These are phyloP conservation scores for Neonectria coccinea DNA, from an alignment of 2,329 filamentous ascomycete genomes.

Conservation along the genomic window DNA sequence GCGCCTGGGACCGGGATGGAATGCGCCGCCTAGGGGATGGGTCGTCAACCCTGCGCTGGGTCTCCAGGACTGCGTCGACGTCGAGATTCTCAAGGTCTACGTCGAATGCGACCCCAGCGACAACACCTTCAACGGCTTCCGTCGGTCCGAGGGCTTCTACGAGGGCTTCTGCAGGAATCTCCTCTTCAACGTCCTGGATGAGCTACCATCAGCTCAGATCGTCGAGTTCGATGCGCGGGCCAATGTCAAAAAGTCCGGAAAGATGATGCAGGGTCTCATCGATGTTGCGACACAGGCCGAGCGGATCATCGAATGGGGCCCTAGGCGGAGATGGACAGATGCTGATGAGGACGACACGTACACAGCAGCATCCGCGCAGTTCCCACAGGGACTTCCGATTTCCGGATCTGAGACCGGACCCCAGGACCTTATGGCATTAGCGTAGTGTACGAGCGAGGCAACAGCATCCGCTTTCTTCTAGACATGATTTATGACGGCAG, in stretches of 20 bases:
- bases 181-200: constrained; percentile 66
- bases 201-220: constrained; percentile 65
- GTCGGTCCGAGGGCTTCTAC: constrained; percentile 75
- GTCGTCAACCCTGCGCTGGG: constrained; percentile 74
- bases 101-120: constrained; percentile 80
- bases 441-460: constrained; percentile 20
- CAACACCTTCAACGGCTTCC: constrained; percentile 74
- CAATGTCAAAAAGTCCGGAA: constrained; percentile 72
- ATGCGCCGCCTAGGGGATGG: constrained; percentile 76
- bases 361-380: neutral
- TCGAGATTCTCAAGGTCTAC: constrained; percentile 73
- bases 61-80: constrained; percentile 69
- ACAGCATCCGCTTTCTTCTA: constrained; percentile 14
- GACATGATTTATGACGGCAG: constrained; percentile 34
- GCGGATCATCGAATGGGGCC: constrained; percentile 73
- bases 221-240: constrained; percentile 78
- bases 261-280: constrained; percentile 72
- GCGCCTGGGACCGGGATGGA: constrained; percentile 79
- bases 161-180: constrained; percentile 73
- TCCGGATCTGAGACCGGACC: neutral
- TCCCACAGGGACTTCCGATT: neutral
- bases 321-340: constrained; percentile 73
- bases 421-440: constrained; percentile 24
- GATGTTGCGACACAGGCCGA: constrained; percentile 61
- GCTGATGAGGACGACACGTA: constrained; percentile 51